Percentiles rank a stretch among this genome's conserved stretches.
Evolutionary conservation across 371 early-diverging fungal species (phyloP).

Genomic region (Phascolomyces articulosus): DNA sequence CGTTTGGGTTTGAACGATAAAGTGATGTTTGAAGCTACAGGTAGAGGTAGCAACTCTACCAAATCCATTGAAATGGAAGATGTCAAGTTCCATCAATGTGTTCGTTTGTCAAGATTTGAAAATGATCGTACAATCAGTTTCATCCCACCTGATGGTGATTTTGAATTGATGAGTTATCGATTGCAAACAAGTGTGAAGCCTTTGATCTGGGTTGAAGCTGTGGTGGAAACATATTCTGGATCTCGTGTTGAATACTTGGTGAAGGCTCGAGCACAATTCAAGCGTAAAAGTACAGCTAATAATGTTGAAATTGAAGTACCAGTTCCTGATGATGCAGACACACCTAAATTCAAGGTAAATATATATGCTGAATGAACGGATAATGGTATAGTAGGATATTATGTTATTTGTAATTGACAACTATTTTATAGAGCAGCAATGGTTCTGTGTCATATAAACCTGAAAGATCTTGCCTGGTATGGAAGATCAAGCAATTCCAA

Average conservation of each 20-base stretch:
- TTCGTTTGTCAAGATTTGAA: conserved; percentile 93
- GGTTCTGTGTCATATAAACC: conserved; percentile 95
- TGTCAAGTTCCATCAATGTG: conserved; percentile 99
- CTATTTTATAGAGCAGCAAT: conserved; percentile 62
- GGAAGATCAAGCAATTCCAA: conserved; percentile 98
- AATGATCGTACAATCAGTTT: conserved; percentile 96
- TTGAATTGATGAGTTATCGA: conserved; percentile 99
- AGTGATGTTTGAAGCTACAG: conserved; percentile 96
- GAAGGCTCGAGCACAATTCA: conserved; percentile 97
- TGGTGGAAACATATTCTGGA: conserved; percentile 92
- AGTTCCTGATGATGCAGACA: conserved; percentile 96
- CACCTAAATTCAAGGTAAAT: conserved; percentile 93
- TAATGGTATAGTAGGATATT: not conserved
- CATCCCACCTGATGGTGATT: conserved; percentile 95
- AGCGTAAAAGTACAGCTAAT: conserved; percentile 95
- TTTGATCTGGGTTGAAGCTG: conserved; percentile 94
- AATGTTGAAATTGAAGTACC: conserved; percentile 97
- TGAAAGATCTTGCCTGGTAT: conserved; percentile 91
- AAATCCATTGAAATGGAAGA: conserved; percentile 99
- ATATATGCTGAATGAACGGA: not conserved
- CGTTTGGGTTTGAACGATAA: conserved; percentile 98
- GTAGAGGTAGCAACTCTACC: conserved; percentile 83
- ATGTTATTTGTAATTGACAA: not conserved
- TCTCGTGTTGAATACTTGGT: conserved; percentile 95
- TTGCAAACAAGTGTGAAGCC: conserved; percentile 94